A percentile compares a stretch with the other conserved stretches of the same genome.
phyloP scores from a whole-genome alignment of 352 stramenopile species.

The Phytophthora cryptogea region DNA sequence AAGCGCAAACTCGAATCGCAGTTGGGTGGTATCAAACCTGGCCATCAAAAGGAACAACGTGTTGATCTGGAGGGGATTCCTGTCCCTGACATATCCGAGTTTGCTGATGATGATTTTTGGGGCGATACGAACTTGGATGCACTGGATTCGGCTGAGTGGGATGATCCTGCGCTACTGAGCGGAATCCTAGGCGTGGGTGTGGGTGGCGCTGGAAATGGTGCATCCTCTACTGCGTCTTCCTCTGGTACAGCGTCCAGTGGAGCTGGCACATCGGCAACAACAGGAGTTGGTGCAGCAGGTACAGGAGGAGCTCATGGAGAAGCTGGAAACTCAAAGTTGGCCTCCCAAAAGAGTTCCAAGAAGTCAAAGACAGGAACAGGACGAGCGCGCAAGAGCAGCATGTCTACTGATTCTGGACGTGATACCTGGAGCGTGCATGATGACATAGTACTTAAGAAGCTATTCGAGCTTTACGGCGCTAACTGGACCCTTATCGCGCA shows the following conservation, averaged over 20 bases:
- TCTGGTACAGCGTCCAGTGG: constrained; percentile 25
- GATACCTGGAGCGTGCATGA: constrained; percentile 75
- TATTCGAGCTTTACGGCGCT: constrained; percentile 85
- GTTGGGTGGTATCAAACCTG: constrained; percentile 33
- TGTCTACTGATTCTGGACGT: constrained; percentile 55
- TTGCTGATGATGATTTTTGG: constrained; percentile 89
- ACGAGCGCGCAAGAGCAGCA: constrained; percentile 59
- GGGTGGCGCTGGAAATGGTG: constrained; percentile 17
- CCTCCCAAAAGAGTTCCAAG: constrained; percentile 44
- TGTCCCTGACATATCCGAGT: constrained; percentile 68
- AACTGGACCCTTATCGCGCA: constrained; percentile 90
- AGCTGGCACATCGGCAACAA: constrained; percentile 9
- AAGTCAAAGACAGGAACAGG: constrained; percentile 59
- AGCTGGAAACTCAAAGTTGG: constrained; percentile 19
- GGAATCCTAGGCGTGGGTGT: constrained; percentile 54
- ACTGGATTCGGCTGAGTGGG: constrained; percentile 82
- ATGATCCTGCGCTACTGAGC: constrained; percentile 73
- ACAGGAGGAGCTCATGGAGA: constrained; percentile 25
- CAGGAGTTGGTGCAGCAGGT: constrained; percentile 1
- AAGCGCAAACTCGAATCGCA: constrained; percentile 79
- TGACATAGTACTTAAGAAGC: constrained; percentile 81
- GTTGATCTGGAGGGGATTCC: constrained; percentile 82
- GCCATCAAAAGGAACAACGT: constrained; percentile 60
- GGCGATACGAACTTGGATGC: constrained; percentile 87
- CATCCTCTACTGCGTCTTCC: constrained; percentile 31